These are phyloP conservation scores for Trapa bicornis DNA, from an alignment of 345 rosid species.

Conservation along the genomic window DNA sequence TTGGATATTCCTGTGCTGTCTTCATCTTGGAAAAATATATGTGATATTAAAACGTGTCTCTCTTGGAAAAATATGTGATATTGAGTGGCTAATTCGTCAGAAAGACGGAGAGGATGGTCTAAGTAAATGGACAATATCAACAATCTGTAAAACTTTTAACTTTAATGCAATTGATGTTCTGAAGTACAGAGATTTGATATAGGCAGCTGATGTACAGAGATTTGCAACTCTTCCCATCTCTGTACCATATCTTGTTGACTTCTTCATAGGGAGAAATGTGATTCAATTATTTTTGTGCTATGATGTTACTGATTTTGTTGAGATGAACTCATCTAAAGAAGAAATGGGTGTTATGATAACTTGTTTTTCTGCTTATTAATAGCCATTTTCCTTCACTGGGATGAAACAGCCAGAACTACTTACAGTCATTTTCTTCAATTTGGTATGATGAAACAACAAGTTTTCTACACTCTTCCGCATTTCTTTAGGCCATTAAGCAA, in stretches of 20 bases:
- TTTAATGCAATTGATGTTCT: constrained; percentile 44
- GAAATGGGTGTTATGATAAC: background rate
- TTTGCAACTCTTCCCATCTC: background rate
- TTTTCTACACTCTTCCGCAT: background rate
- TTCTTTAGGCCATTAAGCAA: background rate
- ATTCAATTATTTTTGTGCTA: background rate
- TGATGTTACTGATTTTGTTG: background rate
- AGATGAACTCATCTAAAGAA: background rate
- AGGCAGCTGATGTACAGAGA: background rate
- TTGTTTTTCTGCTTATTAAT: background rate
- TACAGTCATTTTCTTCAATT: no score
- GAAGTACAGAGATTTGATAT: constrained; percentile 39
- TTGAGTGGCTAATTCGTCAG: constrained; percentile 24
- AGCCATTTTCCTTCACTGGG: no score
- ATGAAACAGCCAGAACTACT: no score
- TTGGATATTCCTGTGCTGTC: background rate
- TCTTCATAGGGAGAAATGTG: background rate
- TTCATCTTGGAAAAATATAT: background rate
- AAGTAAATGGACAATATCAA: constrained; percentile 24
- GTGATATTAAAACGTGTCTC: background rate
- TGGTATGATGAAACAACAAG: no score
- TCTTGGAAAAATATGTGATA: background rate
- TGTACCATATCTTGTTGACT: background rate
- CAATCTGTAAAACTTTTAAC: constrained; percentile 44
- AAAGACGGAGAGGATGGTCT: constrained; percentile 35